Base-by-base conservation (phyloP, 176 grass and related monocot genomes). In the Oryza glumipatula region DNA sequence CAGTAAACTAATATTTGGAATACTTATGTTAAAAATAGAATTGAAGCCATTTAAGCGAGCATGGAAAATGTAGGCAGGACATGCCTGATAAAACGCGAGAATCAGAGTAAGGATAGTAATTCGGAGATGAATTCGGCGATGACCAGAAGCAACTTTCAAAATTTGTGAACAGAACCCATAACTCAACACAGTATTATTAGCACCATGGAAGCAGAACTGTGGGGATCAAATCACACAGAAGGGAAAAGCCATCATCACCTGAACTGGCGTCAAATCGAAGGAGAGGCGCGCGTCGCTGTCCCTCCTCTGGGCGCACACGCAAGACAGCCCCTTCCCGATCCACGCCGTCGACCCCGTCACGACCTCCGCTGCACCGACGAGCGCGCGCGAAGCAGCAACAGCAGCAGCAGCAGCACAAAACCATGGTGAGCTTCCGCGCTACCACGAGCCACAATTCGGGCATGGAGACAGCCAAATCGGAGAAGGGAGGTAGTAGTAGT, bases 311-410 rank as follows among this genome's bases (percentile, higher is more conserved):
- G 88, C 96, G 56, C 96, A 99, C 79, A 99, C 96, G 83, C 96
- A 99, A 72, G 96, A 95, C 61, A 99, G 84, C 28, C 96, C 96
- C 90, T 60, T 99, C 72, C 94, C 96, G 89, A 99, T 83, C 96
- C 96, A 99, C 84, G 96, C 96, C 45, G 91, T 91, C 75, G 96
- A 99, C 73, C 96, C 96, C 30, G 91, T 96, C 39, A 99, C 91
- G 4, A 82, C 88, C 81, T 99, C 93, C 81, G 83, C 96, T 92
- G 79, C 83, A 92, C 26, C 84, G 76, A 65, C 78, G 11, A 33
- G n/a, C 78, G 41, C 11, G 17, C 66, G 38, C 26, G 26, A 26
- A 26, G 26, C 26, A 26, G 26, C 30, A 32, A 3, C 38, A 39
- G 38, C 39, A 41, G 70, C 6, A 41, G 39, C 39, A 41, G 70